These are phyloP conservation scores for Vitis rotundifolia DNA, from an alignment of 164 flowering plant species.

Conservation along the genomic window DNA sequence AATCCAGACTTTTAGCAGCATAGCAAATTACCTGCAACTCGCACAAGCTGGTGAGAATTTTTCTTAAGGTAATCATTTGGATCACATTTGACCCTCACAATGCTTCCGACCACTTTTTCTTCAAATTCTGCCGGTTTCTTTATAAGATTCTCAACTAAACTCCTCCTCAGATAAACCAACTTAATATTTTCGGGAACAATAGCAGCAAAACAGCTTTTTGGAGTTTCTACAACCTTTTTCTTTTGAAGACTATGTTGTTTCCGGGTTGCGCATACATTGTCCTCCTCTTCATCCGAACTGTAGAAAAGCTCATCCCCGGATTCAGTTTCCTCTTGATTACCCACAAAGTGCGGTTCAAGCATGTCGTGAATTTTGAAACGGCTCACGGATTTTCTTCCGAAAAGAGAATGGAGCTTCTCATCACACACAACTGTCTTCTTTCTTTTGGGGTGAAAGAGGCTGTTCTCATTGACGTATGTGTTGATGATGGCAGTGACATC, in stretches of 20 bases:
- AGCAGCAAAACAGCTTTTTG: slow-evolving; percentile 34
- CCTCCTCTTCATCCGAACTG: slow-evolving; percentile 16
- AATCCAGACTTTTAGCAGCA: too few species aligned
- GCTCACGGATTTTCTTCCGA: slow-evolving; percentile 36
- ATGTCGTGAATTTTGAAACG: slow-evolving; percentile 29
- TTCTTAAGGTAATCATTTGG: slow-evolving; percentile 38
- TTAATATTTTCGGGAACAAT: slow-evolving; percentile 37
- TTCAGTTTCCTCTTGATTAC: slow-evolving; percentile 25
- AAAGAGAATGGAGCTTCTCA: slow-evolving; percentile 30
- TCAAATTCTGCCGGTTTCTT: slow-evolving; percentile 29
- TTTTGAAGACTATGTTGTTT: not conserved
- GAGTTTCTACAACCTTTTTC: slow-evolving; percentile 6
- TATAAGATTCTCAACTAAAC: slow-evolving; percentile 29
- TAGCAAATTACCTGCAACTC: slow-evolving; percentile 29
- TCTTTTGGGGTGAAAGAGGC: slow-evolving; percentile 31
- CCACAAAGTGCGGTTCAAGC: slow-evolving; percentile 38
- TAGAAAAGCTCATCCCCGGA: slow-evolving; percentile 19
- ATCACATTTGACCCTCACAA: slow-evolving; percentile 41
- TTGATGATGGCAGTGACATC: slow-evolving; percentile 27
- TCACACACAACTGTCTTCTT: slow-evolving; percentile 44
- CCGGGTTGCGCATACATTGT: too few species aligned
- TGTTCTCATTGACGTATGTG: slow-evolving; percentile 25
- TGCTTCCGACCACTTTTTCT: slow-evolving; percentile 34
- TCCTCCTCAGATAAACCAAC: slow-evolving; percentile 38
- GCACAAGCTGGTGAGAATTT: slow-evolving; percentile 30